Percentiles rank a stretch among this genome's conserved stretches.
These are phyloP conservation scores for Fusarium floridanum DNA, from an alignment of 2,329 filamentous ascomycete species.

Conservation along the genomic window DNA sequence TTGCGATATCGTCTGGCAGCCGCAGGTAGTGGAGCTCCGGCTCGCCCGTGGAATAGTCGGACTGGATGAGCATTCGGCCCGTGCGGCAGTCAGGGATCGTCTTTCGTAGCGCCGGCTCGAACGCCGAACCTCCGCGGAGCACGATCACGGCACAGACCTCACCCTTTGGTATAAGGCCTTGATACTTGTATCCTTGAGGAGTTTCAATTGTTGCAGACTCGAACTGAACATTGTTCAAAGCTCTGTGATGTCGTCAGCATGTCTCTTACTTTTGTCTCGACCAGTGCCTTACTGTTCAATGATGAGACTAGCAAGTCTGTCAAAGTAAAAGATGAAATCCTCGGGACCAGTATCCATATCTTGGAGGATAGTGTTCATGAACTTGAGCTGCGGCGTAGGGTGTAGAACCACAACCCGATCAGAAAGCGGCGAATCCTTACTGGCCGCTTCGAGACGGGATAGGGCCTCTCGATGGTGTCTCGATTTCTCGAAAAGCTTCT, in stretches of 20 bases:
- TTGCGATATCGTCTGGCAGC: slow-evolving; percentile 78
- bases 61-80: slow-evolving; percentile 91
- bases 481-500: slow-evolving; percentile 88
- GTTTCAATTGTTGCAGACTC: slow-evolving; percentile 74
- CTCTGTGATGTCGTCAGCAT: slow-evolving; percentile 59
- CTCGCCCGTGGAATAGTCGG: slow-evolving; percentile 85
- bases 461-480: slow-evolving; percentile 84
- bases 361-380: slow-evolving; percentile 92
- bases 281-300: slow-evolving; percentile 74
- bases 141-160: slow-evolving; percentile 89
- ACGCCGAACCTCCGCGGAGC: slow-evolving; percentile 87
- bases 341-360: slow-evolving; percentile 83
- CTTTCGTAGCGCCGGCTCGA: slow-evolving; percentile 88
- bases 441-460: slow-evolving; percentile 78
- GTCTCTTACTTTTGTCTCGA: too few relatives aligned
- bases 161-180: slow-evolving; percentile 77
- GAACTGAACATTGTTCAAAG: slow-evolving; percentile 83
- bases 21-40: slow-evolving; percentile 93
- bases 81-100: slow-evolving; percentile 94
- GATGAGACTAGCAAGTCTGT: slow-evolving; percentile 85
- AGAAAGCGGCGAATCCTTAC: slow-evolving; percentile 79
- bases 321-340: slow-evolving; percentile 98
- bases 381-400: slow-evolving; percentile 83
- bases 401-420: slow-evolving; percentile 80
- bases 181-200: slow-evolving; percentile 76